Evolutionary conservation across 768 basidiomycete genomes (phyloP), one percentile per base, ranked within the genome.

Genomic region (Boletus eberwhitei): DNA sequence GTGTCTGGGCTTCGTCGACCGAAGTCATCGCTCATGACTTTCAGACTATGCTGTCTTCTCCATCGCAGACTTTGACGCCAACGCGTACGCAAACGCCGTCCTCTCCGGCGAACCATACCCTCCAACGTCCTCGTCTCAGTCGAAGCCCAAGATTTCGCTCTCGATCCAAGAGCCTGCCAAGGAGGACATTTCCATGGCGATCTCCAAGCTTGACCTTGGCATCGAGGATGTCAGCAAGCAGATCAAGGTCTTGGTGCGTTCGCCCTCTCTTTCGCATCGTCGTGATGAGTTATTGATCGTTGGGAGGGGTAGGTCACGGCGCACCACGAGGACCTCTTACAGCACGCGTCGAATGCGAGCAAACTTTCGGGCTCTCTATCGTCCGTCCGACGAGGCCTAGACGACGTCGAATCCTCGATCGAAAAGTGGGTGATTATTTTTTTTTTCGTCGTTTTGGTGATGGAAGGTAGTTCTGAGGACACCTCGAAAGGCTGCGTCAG

Each of bases 191-290:
- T 89, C 90, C 4, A 81, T 91, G 3, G 92, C 93, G 4, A 87
- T 98, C 29, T 86, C 91, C 7, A 94, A 91, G 69, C 77, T 99
- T 4, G 88, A 86, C 57, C 81, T 86, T 64, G 90, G 87, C 0
- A 87, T 98, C 55, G 96, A 98, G 38, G 94, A 98, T 70, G 86
- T 96, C 19, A 86, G 87, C 26, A 91, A 88, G 68, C 93, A 98
- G 71, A 87, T 98, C 48, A 90, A 89, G 71, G 79, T 77, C 44
- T 76, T 96, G 71, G 93, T 95, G 55, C 59, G 86, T 74, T 8
- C 22, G 8, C 19, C 17, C 16, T 41, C 17, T 11, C 24, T 1
- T 21, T 8, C 22, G 22, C 3, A 8, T 34, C 24, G 5, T 29
- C 22, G 11, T 31, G 19, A 16, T 1, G 7, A 4, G 26, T 4